These are phyloP conservation scores for Gossypium longicalyx DNA, from an alignment of 345 rosid species.

Conservation along the genomic window DNA sequence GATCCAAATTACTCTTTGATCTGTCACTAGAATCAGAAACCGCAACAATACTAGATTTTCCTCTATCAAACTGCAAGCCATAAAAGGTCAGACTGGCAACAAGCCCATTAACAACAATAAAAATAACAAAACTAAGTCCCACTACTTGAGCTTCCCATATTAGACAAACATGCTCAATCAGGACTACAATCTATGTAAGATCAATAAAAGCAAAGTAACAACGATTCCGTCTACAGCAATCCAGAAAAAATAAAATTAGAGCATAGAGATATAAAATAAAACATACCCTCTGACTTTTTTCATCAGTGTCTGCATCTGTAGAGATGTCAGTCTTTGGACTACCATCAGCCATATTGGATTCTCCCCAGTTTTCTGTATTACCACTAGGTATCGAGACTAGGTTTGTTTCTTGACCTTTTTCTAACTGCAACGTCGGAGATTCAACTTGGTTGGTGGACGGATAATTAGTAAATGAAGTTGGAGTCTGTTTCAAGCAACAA, in stretches of 20 bases:
- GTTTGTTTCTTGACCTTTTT: constrained; percentile 37
- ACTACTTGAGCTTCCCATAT: background rate
- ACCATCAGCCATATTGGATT: constrained; percentile 75
- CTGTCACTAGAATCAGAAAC: constrained; percentile 95
- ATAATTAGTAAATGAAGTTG: constrained; percentile 20
- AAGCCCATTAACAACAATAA: constrained; percentile 8
- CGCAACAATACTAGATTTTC: constrained; percentile 34
- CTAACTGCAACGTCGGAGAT: constrained; percentile 25
- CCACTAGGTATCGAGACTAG: constrained; percentile 34
- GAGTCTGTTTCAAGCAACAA: constrained; percentile 17
- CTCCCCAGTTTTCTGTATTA: constrained; percentile 42
- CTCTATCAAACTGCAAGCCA: constrained; percentile 62
- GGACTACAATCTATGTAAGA: background rate
- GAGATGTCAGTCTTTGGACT: constrained; percentile 92
- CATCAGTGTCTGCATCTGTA: constrained; percentile 88
- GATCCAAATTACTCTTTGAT: constrained; percentile 85
- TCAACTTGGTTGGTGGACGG: constrained; percentile 27
- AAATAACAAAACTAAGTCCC: background rate
- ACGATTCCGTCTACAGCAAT: background rate
- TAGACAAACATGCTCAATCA: background rate
- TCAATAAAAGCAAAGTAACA: background rate
- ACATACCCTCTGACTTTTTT: constrained; percentile 70
- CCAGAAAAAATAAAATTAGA: background rate
- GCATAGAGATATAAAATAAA: background rate
- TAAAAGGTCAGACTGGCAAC: constrained; percentile 15